Base-by-base conservation (phyloP, 306 rosid genomes). In the Parietaria judaica region DNA sequence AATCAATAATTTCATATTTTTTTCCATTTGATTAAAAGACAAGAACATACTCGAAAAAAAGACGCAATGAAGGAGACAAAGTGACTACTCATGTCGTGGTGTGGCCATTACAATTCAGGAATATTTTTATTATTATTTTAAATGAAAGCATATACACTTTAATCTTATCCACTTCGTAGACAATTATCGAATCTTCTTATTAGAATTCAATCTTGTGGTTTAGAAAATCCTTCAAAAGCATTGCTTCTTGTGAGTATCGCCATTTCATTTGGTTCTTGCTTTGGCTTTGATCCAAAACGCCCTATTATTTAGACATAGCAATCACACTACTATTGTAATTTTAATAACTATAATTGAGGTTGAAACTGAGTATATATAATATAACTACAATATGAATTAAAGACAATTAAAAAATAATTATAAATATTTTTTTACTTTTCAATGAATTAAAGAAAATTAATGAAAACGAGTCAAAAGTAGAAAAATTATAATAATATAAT, bases 61-160 rank as follows among this genome's bases (percentile, higher is more conserved):
- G 36, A 56, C 39, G 52, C 31, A 46, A 66, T 45, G 36, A n/a
- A n/a, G 6, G 10, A 31, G 9, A 5, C 9, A 8, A 5, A 8
- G 45, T 5, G 45, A 41, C 45, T 41, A 66, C 70, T 56, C 13
- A 56, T 8, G 70, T 66, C 57, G 4, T 41, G 53, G 39, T 56
- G 45, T 1, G 12, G 47, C 47, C 31, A 39, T 46, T 35, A 66
- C 63, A 56, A 35, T 41, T 51, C 14, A 56, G 36, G 70, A 57
- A 14, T 13, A 34, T 17, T 45, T 39, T 3, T 60, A 9, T 7
- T 59, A 15, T 4, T 14, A 0, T 57, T n/a, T 23, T 12, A 4
- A 13, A 3, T 53, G 15, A 50, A 50, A 50, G 6, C 14, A 11
- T 50, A 23, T 23, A 23, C 2, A 50, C 8, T 50, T 6, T n/a